phyloP scores from a whole-genome alignment of 768 basidiomycete species.

The Calocybe gangraenosa region DNA sequence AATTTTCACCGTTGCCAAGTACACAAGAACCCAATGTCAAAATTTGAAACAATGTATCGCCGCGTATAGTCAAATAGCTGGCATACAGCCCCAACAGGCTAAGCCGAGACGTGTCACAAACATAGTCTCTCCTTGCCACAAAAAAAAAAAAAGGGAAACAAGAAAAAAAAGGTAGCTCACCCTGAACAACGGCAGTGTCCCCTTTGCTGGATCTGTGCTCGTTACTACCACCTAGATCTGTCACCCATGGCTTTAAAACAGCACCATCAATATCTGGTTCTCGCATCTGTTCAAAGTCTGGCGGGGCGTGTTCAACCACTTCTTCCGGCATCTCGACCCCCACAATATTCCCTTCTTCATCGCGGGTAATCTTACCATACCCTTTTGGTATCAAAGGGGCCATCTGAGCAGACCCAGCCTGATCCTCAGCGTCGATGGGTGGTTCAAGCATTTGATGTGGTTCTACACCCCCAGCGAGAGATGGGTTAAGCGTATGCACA shows the following conservation, averaged over 20 bases:
- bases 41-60: constrained; percentile 1
- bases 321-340: constrained; percentile 63
- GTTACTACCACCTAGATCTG: constrained; percentile 25
- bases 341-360: constrained; percentile 71
- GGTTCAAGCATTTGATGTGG: constrained; percentile 16
- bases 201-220: constrained; percentile 19
- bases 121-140: no score
- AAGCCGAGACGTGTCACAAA: constrained; percentile 3
- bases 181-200: constrained; percentile 31
- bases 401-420: constrained; percentile 7
- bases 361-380: constrained; percentile 79
- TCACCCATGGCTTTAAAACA: constrained; percentile 36
- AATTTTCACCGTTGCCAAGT: constrained; percentile 7
- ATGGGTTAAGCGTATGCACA: constrained; percentile 61
- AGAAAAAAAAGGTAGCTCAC: constrained; percentile 21
- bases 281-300: constrained; percentile 31
- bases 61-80: not conserved
- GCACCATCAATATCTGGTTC: constrained; percentile 28
- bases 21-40: not conserved
- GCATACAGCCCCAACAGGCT: constrained; percentile 9
- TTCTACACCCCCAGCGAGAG: constrained; percentile 67
- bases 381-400: constrained; percentile 45
- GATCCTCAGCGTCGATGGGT: constrained; percentile 13
- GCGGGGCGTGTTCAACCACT: constrained; percentile 19
- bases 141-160: constrained; percentile 1